Base-by-base conservation (phyloP, 2,329 filamentous ascomycete genomes). In the Paecilomyces fulvus region DNA sequence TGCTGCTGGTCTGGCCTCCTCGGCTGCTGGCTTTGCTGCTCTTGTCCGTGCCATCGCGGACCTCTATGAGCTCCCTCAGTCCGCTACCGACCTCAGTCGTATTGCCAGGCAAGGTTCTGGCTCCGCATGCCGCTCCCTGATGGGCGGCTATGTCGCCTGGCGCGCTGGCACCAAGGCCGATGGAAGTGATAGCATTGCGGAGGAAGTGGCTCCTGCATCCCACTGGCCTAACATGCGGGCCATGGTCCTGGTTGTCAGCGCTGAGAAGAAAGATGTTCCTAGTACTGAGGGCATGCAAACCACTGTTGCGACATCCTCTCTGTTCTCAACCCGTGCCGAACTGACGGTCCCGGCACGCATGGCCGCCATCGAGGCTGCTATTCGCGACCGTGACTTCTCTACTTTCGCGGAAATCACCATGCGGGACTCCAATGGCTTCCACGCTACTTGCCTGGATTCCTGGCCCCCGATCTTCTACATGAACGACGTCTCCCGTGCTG, bases 381-480 rank as follows among this genome's bases (percentile, higher is more conserved):
- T 97, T 59, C 75, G 79, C 63, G 80, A 83, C 60, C 83, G 83
- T 65, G 89, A 99, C 75, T 99, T 99, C 75, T 83, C 85, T 65
- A 79, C 82, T 20, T 99, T 99, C 69, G 94, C 88, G 23, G 85
- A 89, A 70, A 82, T 96, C 60, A 96, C 94, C 14, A 99, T 96
- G 92, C 87, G 86, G 72, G 94, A 99, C 72, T 95, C 89, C 70
- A 99, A 99, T 78, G 90, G 86, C 58, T 99, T 99, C 84, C 94
- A 99, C 74, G 90, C 94, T 37, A 90, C 87, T 56, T 97, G 94
- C 72, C 79, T 95, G 65, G 94, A 99, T 72, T 97, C 94, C 1
- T 91, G 90, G 76, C 94, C 95, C 49, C 94, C 95, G 17, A 99
- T 99, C 70, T 96, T 96, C 76, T 99, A 99, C 80, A 86, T 99